A percentile compares a stretch with the other conserved stretches of the same genome.
phyloP scores from a whole-genome alignment of 306 rosid genomes.

The Castanea mollissima region DNA sequence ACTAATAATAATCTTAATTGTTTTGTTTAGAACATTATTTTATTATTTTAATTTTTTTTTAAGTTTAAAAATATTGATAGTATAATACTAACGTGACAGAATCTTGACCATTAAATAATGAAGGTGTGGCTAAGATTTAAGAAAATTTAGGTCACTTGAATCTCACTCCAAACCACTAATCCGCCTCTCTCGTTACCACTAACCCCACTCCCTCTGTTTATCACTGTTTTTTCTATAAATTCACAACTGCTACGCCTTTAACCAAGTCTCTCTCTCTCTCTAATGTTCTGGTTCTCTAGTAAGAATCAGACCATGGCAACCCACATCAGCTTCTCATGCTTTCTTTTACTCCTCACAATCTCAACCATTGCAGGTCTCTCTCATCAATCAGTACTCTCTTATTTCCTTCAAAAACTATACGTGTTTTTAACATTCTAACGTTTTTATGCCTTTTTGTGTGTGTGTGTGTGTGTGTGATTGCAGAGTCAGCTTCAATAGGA shows the following conservation, averaged over 20 bases:
- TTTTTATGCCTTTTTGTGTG: not conserved
- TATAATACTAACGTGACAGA: no score
- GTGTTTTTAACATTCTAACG: not conserved
- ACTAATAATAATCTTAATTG: no score
- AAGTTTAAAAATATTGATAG: no score
- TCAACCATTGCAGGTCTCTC: slow-evolving; percentile 39
- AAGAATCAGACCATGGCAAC: slow-evolving; percentile 51
- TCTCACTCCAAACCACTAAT: not conserved
- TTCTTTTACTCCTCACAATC: slow-evolving; percentile 24
- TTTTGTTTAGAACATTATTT: no score
- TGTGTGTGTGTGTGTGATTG: not conserved
- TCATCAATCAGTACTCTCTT: not conserved
- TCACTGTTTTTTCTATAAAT: slow-evolving; percentile 27
- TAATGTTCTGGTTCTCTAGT: slow-evolving; percentile 18
- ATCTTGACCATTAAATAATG: no score
- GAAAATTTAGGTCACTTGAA: no score
- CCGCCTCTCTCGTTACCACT: not conserved
- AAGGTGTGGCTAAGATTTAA: no score
- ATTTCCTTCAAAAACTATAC: not conserved
- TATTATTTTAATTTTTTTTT: no score
- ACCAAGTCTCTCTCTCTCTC: not conserved
- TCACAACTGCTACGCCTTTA: not conserved
- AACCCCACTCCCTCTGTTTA: not conserved
- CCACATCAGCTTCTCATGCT: not conserved
- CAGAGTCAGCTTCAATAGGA: slow-evolving; percentile 58